Conservation (phyloP, 495 filamentous ascomycete species). For the Evernia prunastri region DNA sequence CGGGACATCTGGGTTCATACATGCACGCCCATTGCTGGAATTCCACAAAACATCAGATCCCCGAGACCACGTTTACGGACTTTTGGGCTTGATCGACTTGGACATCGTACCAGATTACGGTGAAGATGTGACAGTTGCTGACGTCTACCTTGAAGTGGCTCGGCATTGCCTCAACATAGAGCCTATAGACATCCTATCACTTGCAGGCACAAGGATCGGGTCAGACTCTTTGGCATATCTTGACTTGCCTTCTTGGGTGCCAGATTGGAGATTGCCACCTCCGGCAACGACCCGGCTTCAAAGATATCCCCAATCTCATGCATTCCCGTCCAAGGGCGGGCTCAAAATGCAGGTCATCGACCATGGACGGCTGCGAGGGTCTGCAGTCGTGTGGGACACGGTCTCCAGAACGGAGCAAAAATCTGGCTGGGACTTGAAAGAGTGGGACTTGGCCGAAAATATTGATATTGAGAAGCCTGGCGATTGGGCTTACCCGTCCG, state of each 20-base stretch:
- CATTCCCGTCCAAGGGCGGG: neutral
- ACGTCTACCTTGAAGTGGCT: neutral
- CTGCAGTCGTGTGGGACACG: conserved; percentile 1
- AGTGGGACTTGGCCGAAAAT: neutral
- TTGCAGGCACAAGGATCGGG: conserved; percentile 1
- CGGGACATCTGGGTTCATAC: neutral
- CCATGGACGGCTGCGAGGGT: neutral
- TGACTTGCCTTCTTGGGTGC: neutral
- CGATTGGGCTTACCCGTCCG: neutral
- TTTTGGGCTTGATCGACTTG: conserved; percentile 4
- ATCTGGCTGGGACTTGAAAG: neutral
- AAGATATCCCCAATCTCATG: neutral
- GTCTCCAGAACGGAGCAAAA: neutral
- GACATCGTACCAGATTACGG: conserved; percentile 7
- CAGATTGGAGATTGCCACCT: neutral
- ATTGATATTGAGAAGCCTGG: neutral
- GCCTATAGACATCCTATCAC: neutral
- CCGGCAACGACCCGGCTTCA: neutral
- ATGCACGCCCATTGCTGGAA: neutral
- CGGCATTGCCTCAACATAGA: neutral
- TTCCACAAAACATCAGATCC: conserved; percentile 4
- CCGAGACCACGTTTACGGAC: conserved; percentile 10
- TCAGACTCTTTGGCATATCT: neutral
- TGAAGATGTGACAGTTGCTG: conserved; percentile 1
- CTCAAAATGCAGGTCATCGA: too few relatives aligned